phyloP scores from a whole-genome alignment of 2,329 filamentous ascomycete genomes.

The Fusarium sp. region DNA sequence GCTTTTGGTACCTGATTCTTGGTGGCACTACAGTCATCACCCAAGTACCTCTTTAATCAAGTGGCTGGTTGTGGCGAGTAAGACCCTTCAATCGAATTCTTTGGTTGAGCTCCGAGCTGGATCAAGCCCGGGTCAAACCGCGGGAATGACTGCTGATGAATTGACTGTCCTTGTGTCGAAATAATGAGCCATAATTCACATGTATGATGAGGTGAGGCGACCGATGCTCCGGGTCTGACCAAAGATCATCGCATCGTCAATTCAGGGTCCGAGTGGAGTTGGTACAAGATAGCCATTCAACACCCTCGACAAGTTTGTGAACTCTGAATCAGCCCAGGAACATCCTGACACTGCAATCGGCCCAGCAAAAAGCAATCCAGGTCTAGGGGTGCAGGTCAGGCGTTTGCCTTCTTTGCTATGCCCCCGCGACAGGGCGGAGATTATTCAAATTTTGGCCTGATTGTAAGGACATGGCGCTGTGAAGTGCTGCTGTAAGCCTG shows the following conservation, averaged over 20 bases:
- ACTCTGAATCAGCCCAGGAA: conserved; percentile 32
- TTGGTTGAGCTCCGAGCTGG: conserved; percentile 6
- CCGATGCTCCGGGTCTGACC: conserved; percentile 18
- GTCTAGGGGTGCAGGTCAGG: conserved; percentile 25
- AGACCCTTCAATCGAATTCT: conserved; percentile 31
- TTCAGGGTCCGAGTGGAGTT: conserved; percentile 40
- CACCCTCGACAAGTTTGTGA: conserved; percentile 12
- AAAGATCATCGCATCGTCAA: conserved; percentile 14
- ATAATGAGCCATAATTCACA: conserved; percentile 25
- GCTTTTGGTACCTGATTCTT: conserved; percentile 22
- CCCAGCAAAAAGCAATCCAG: conserved; percentile 26
- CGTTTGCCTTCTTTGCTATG: conserved; percentile 5
- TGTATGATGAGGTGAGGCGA: conserved; percentile 26
- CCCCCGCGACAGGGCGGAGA: conserved; percentile 25
- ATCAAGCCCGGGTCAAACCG: conserved; percentile 27
- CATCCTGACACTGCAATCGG: conserved; percentile 29
- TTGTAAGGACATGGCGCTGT: conserved; percentile 10
- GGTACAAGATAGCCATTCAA: conserved; percentile 18
- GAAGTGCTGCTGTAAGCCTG: conserved; percentile 37
- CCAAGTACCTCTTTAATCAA: conserved; percentile 32
- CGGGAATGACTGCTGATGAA: conserved; percentile 16
- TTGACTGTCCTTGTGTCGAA: conserved; percentile 4
- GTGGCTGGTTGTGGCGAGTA: conserved; percentile 49
- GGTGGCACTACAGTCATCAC: not conserved
- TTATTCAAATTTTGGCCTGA: conserved; percentile 13